A percentile compares a stretch with the other conserved stretches of the same genome.
Conservation (phyloP, 768 basidiomycete species). For the Termitomyces sp. region DNA sequence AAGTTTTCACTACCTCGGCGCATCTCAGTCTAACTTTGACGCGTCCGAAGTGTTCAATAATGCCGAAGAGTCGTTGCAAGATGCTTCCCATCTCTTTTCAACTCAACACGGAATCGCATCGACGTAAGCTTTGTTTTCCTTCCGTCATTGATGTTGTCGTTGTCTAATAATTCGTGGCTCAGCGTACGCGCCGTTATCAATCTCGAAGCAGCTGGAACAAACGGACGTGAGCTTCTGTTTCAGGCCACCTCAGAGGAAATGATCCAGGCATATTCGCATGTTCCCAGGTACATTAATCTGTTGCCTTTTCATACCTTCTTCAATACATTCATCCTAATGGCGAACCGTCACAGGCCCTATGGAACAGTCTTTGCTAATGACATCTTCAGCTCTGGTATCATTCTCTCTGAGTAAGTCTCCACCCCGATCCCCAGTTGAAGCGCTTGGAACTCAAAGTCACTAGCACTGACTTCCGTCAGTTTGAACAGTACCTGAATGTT, state of each 20-base stretch:
- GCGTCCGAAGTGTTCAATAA: slow-evolving; percentile 78
- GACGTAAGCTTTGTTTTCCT: slow-evolving; percentile 45
- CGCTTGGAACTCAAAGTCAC: slow-evolving; percentile 5
- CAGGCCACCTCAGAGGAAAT: slow-evolving; percentile 95
- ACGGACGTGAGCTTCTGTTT: slow-evolving; percentile 87
- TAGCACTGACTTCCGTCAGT: slow-evolving; percentile 95
- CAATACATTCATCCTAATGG: background rate
- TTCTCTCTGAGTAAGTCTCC: slow-evolving; percentile 76
- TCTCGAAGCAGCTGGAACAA: slow-evolving; percentile 88
- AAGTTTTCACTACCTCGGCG: slow-evolving; percentile 26
- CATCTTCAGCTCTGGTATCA: slow-evolving; percentile 86
- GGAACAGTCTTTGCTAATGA: slow-evolving; percentile 91
- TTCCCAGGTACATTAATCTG: slow-evolving; percentile 54
- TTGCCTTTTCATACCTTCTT: background rate
- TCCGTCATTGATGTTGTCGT: background rate
- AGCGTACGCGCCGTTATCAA: slow-evolving; percentile 88
- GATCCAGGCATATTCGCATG: slow-evolving; percentile 86
- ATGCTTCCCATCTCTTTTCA: slow-evolving; percentile 90
- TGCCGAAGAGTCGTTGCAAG: slow-evolving; percentile 93
- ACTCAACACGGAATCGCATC: slow-evolving; percentile 78
- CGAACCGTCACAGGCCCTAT: slow-evolving; percentile 54
- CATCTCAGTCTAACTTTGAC: background rate
- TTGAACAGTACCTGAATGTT: slow-evolving; percentile 84
- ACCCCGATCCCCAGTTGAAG: background rate
- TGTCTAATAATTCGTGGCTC: background rate